Evolutionary conservation across 768 basidiomycete species (phyloP).

Genomic region (Rhizopogon rudus): DNA sequence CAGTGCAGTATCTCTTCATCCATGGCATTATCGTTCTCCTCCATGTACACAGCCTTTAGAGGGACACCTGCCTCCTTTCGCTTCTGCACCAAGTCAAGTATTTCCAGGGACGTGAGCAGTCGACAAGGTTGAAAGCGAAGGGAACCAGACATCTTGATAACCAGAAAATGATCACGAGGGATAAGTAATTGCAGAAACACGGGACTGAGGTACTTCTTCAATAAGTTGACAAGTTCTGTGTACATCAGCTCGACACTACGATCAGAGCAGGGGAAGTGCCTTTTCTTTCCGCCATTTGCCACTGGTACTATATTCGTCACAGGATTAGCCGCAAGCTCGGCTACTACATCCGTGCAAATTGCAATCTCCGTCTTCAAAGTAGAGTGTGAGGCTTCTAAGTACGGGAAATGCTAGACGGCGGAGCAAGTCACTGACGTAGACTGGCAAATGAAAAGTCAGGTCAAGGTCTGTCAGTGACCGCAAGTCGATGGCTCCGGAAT

Average conservation of each 20-base stretch:
- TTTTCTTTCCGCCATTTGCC: too few species aligned
- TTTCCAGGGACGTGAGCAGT: constrained; percentile 40
- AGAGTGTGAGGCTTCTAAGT: constrained; percentile 38
- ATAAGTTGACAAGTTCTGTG: constrained; percentile 40
- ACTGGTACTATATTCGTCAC: constrained; percentile 12
- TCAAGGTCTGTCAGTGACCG: constrained; percentile 26
- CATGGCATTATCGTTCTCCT: constrained; percentile 37
- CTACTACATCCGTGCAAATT: constrained; percentile 40
- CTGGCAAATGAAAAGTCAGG: constrained; percentile 50
- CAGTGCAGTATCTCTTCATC: constrained; percentile 42
- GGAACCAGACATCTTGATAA: constrained; percentile 32
- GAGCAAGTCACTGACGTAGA: constrained; percentile 29
- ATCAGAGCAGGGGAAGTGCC: constrained; percentile 4
- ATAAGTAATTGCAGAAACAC: constrained; percentile 22
- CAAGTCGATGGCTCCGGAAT: constrained; percentile 26
- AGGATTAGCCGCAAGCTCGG: constrained; percentile 29
- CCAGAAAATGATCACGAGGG: not conserved
- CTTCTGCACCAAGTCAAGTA: constrained; percentile 42
- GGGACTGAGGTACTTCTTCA: constrained; percentile 25
- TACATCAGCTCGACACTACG: constrained; percentile 34
- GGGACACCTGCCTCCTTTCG: constrained; percentile 40
- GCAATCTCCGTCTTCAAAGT: constrained; percentile 47
- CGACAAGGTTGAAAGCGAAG: constrained; percentile 44
- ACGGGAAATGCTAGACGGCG: constrained; percentile 28
- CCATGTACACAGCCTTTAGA: constrained; percentile 41